Base-by-base conservation (phyloP, 805 yeast species). In the Lipomyces yamanashiensis region DNA sequence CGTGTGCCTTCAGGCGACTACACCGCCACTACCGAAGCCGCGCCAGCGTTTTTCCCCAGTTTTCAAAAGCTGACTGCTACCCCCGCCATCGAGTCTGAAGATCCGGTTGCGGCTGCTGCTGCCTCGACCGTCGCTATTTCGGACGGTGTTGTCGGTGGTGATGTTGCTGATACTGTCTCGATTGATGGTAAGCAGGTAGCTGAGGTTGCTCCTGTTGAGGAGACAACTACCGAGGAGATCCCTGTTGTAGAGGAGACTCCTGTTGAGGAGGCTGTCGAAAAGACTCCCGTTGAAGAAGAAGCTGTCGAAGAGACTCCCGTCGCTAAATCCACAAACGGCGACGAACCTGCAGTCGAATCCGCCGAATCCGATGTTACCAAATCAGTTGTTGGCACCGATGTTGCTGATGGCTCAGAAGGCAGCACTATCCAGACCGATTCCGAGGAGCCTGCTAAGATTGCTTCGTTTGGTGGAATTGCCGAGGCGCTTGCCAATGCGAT, bases 401-500 rank as follows among this genome's bases (percentile, higher is more conserved):
- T 13, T 8, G 47, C 17, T 2, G 47, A 43, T n/a, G 19, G 21
- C 17, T 43, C 47, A 43, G 47, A 43, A 43, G 47, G 19, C 19
- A 43, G 47, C 47, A 43, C 47, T n/a, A 43, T 43, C 47, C 47
- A 43, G 6, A 43, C 47, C 17, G 47, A 43, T 8, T 43, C 47
- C 4, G 44, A 52, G 1, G 45, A 19, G 12, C 45, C 45, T 1
- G 45, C 47, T 7, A 41, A 53, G 19, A 49, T 41, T 28, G 48
- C 39, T 13, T n/a, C 17, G 23, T 34, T 41, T 23, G 48, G 37
- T 13, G 48, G 57, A 39, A 43, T 54, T n/a, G 58, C 51, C 2
- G 58, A 54, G 48, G 49, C 33, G 12, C 51, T 54, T 7, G 58
- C 58, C 6, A 54, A 54, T 34, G 50, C 58, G 8, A 34, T 54